A percentile compares a stretch with the other conserved stretches of the same genome.
Evolutionary conservation across 1,284 basidiomycete genomes (phyloP).

Genomic region (Trichosporon sp.): DNA sequence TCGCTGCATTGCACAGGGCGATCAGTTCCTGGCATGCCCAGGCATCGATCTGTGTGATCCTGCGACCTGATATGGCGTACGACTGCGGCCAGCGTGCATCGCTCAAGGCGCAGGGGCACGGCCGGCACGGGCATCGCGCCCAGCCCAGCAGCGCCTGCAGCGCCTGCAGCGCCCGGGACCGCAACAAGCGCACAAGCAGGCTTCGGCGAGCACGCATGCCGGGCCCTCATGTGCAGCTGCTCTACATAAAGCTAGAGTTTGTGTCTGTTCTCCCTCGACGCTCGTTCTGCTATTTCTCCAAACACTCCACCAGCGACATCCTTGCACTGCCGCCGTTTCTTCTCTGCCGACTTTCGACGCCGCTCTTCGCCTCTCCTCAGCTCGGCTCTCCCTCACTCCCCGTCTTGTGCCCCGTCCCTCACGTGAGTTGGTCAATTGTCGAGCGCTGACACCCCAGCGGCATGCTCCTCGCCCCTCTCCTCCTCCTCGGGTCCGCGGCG

Average conservation of each 20-base stretch:
- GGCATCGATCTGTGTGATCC: background rate
- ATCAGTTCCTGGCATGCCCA: background rate
- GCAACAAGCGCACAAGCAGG: background rate
- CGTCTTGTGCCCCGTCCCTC: too few species aligned
- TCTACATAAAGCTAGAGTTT: background rate
- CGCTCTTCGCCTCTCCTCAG: too few species aligned
- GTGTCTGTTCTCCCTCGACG: background rate
- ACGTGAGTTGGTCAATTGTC: too few species aligned
- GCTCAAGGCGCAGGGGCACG: too few species aligned
- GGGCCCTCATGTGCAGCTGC: background rate
- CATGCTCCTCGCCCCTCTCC: background rate
- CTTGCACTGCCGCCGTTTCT: too few species aligned
- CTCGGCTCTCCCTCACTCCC: too few species aligned
- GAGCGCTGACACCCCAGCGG: background rate
- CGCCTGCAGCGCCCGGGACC: too few species aligned
- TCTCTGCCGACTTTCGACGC: too few species aligned
- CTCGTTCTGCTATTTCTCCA: background rate
- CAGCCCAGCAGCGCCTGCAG: too few species aligned
- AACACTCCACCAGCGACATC: too few species aligned
- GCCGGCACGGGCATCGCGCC: background rate
- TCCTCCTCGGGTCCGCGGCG: background rate
- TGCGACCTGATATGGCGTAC: background rate
- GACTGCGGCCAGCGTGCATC: background rate
- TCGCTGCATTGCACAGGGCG: background rate
- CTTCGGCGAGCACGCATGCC: background rate